phyloP scores from a whole-genome alignment of 768 basidiomycete species.

The Auricularia cornea region DNA sequence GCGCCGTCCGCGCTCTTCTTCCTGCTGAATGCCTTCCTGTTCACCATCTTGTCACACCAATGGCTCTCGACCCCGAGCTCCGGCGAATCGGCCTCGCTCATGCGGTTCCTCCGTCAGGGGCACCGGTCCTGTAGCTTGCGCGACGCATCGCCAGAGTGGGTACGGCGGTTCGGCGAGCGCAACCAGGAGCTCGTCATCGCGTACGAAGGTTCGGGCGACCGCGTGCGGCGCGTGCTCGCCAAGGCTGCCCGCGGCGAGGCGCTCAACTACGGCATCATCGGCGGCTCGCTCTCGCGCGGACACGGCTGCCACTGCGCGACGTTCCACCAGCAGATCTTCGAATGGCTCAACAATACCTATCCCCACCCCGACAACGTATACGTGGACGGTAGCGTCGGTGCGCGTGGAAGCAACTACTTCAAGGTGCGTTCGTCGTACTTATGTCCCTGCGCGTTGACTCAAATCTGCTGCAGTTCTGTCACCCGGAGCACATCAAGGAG shows the following conservation, averaged over 20 bases:
- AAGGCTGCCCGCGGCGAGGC: conserved; percentile 1
- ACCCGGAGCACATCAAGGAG: background rate
- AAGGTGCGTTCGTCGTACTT: background rate
- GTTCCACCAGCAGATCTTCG: conserved; percentile 4
- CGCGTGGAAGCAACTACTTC: conserved; percentile 6
- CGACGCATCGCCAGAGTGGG: too few relatives aligned
- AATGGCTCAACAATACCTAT: conserved; percentile 2
- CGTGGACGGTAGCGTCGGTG: conserved; percentile 3
- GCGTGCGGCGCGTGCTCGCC: conserved; percentile 1
- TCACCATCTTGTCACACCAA: too few relatives aligned
- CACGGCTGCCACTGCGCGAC: conserved; percentile 6
- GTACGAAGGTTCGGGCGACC: conserved; percentile 2
- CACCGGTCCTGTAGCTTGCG: too few relatives aligned
- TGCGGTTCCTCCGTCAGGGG: too few relatives aligned
- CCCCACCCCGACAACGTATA: conserved; percentile 2
- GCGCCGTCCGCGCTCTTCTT: too few relatives aligned
- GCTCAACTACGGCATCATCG: conserved; percentile 4
- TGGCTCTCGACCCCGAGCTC: too few relatives aligned
- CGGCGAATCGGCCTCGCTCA: too few relatives aligned
- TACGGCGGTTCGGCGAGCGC: background rate
- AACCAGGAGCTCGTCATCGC: background rate
- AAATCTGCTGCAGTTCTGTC: background rate
- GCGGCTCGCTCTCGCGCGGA: conserved; percentile 1
- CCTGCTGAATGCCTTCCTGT: too few relatives aligned
- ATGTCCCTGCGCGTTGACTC: background rate